Percentiles rank a stretch among this genome's conserved stretches.
phyloP scores from a whole-genome alignment of 257 asterid species.

The Solanum gandarillasii region DNA sequence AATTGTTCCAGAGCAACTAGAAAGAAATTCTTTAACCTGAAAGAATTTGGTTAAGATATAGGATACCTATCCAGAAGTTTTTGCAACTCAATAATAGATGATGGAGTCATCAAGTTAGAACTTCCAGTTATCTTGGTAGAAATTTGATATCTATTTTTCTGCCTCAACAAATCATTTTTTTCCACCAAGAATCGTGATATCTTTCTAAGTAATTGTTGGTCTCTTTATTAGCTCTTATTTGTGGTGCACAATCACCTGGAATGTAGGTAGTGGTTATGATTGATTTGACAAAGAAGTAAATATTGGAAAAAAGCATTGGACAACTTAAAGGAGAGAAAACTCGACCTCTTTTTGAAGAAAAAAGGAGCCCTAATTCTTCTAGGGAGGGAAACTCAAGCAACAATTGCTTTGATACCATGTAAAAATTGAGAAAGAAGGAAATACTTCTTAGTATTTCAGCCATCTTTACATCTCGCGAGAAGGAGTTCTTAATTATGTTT shows the following conservation, averaged over 20 bases:
- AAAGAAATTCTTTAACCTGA: too few species aligned
- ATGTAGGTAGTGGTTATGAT: background rate
- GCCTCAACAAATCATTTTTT: background rate
- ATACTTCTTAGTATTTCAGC: background rate
- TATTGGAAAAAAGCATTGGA: background rate
- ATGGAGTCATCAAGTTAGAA: too few species aligned
- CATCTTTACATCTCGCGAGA: background rate
- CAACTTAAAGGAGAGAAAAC: background rate
- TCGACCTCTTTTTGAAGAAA: background rate
- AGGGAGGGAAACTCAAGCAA: background rate
- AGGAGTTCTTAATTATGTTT: background rate
- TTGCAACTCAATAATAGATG: too few species aligned
- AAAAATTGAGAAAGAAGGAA: background rate
- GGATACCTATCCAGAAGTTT: too few species aligned
- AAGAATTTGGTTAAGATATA: too few species aligned
- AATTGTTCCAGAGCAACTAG: too few species aligned
- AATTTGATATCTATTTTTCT: background rate
- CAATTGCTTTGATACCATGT: background rate
- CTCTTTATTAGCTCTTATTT: background rate
- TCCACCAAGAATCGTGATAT: background rate
- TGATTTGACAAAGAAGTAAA: background rate
- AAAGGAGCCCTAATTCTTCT: background rate
- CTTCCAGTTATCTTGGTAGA: background rate
- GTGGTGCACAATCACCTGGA: background rate
- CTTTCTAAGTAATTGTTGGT: background rate